Evolutionary conservation across 257 asterid species (phyloP).

Genomic region (Jacaranda mimosifolia): DNA sequence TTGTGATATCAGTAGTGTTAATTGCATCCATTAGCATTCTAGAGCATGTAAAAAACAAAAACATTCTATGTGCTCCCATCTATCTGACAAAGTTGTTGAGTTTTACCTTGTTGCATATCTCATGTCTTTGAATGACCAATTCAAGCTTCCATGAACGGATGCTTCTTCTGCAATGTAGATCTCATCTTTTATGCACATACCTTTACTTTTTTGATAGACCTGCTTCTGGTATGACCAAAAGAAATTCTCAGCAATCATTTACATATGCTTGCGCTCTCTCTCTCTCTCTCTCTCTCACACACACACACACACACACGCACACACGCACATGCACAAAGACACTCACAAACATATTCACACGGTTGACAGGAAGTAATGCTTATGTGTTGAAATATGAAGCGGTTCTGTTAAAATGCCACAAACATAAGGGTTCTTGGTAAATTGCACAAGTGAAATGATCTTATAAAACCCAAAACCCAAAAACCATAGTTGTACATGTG

Average conservation of each 20-base stretch:
- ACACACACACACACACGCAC: slow-evolving; percentile 2
- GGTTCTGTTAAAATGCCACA: slow-evolving; percentile 3
- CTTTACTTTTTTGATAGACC: neutral
- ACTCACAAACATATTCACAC: slow-evolving; percentile 5
- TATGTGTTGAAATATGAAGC: slow-evolving; percentile 23
- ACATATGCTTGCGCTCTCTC: no score
- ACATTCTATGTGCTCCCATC: slow-evolving; percentile 27
- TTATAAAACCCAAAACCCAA: slow-evolving; percentile 28
- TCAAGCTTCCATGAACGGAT: no score
- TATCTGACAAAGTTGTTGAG: slow-evolving; percentile 18
- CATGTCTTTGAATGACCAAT: slow-evolving; percentile 25
- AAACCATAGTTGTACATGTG: slow-evolving; percentile 32
- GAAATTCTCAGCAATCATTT: slow-evolving; percentile 17
- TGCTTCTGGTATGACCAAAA: slow-evolving; percentile 15
- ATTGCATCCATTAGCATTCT: slow-evolving; percentile 3
- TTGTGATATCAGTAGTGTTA: neutral
- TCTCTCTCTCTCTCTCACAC: no score
- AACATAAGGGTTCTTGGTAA: neutral
- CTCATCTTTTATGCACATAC: neutral
- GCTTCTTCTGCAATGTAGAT: neutral
- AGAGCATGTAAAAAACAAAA: slow-evolving; percentile 35
- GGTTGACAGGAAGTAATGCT: slow-evolving; percentile 18
- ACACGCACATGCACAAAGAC: neutral
- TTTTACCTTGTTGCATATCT: slow-evolving; percentile 31
- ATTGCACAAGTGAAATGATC: slow-evolving; percentile 27